Conservation (phyloP, 352 stramenopile species). For the Phytophthora macrochlamydospora region DNA sequence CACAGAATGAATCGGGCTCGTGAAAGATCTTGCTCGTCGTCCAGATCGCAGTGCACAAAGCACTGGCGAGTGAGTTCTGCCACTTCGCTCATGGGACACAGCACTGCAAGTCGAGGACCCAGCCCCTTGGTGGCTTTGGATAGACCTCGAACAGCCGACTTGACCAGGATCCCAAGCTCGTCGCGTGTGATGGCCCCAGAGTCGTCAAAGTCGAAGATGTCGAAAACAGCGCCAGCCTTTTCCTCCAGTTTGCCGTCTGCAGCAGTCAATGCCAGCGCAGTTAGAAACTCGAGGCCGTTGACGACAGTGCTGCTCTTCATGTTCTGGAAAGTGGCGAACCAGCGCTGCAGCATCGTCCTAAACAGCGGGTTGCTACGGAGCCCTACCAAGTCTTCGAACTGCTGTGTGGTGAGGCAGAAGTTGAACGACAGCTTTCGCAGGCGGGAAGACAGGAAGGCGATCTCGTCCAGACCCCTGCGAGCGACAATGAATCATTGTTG, state of each 20-base stretch:
- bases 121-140: conserved; percentile 72
- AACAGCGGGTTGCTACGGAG: conserved; percentile 68
- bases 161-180: conserved; percentile 77
- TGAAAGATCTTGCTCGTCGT: conserved; percentile 68
- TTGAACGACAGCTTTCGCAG: conserved; percentile 76
- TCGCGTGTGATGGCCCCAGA: conserved; percentile 73
- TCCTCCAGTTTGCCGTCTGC: conserved; percentile 60
- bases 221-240: conserved; percentile 67
- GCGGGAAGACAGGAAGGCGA: conserved; percentile 56
- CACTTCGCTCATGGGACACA: conserved; percentile 71
- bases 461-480: conserved; percentile 55
- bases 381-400: conserved; percentile 72
- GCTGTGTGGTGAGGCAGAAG: conserved; percentile 65
- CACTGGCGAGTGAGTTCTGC: conserved; percentile 62
- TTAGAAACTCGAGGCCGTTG: conserved; percentile 74
- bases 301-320: conserved; percentile 61
- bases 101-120: conserved; percentile 49
- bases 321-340: conserved; percentile 78
- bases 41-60: conserved; percentile 67
- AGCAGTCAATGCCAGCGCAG: conserved; percentile 55
- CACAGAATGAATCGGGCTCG: conserved; percentile 58
- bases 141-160: conserved; percentile 66
- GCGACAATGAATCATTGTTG: background rate
- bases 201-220: conserved; percentile 80
- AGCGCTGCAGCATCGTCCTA: conserved; percentile 49